Conservation (phyloP, 305 asterid genomes). For the Ilex paraguariensis region DNA sequence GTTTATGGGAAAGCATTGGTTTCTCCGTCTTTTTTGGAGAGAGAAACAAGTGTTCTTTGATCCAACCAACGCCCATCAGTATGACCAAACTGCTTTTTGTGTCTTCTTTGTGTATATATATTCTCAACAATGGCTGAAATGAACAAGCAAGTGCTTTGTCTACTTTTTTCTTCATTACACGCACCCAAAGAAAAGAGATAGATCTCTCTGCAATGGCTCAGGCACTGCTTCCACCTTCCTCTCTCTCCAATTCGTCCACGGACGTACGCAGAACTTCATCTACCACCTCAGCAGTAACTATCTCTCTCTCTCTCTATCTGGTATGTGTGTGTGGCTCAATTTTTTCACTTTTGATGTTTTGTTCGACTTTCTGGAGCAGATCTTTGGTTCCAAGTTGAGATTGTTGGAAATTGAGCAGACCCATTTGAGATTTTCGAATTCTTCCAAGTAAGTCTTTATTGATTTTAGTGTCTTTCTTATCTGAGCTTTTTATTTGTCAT, state of each 20-base stretch:
- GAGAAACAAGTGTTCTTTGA: constrained; percentile 38
- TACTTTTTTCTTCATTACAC: constrained; percentile 11
- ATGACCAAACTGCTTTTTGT: constrained; percentile 13
- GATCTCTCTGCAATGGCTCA: constrained; percentile 36
- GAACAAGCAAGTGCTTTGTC: no score
- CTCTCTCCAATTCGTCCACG: constrained; percentile 21
- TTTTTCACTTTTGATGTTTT: constrained; percentile 14
- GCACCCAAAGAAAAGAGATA: constrained; percentile 6
- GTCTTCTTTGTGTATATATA: background rate
- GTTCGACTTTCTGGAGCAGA: constrained; percentile 30
- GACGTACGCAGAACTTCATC: constrained; percentile 25
- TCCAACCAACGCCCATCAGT: constrained; percentile 23
- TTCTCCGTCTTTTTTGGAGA: constrained; percentile 87
- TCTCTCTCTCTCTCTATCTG: background rate
- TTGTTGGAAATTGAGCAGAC: constrained; percentile 42
- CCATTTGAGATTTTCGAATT: constrained; percentile 37
- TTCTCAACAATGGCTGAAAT: background rate
- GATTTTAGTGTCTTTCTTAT: constrained; percentile 16
- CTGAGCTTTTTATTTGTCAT: no score
- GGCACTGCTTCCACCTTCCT: constrained; percentile 33
- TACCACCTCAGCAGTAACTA: constrained; percentile 26
- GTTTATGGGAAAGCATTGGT: constrained; percentile 21
- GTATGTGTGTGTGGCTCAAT: background rate
- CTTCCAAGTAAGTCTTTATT: constrained; percentile 38
- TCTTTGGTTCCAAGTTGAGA: constrained; percentile 63